Base-by-base conservation (phyloP, 176 grass and related monocot genomes). In the Oryza glaberrima region DNA sequence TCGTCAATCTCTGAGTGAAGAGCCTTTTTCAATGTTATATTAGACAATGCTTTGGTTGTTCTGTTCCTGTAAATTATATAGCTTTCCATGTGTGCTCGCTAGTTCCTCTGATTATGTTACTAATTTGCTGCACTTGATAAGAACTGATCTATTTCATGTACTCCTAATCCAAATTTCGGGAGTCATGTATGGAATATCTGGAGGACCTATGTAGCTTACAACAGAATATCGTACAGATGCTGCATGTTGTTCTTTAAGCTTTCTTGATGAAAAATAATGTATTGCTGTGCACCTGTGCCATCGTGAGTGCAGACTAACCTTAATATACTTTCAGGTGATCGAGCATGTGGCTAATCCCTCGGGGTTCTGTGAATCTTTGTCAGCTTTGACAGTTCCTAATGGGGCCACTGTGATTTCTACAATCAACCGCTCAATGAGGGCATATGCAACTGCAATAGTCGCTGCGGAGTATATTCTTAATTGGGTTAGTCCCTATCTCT, bases 341-440 rank as follows among this genome's bases (percentile, higher is more conserved):
- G 96, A 98, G 70, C 96, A 98, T 20, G 96, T 98, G 36, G 89
- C 89, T 79, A 87, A 89, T 84, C 91, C 96, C 63, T 45, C 67
- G 63, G 93, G 94, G 23, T 98, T 98, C 46, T 98, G 96, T 76
- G 80, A 94, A 83, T 98, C 91, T 51, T 87, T 98, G 34, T 87
- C 86, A 61, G 91, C 85, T 75, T 67, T 98, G 72, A 88, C 91
- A 95, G 81, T 43, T 90, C 85, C 89, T 58, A 81, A 72, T 80
- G 93, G 93, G 19, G 91, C 85, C 54, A 93, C 89, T 75, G 80
- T 98, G 60, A 83, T 98, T 69, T 98, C 96, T 75, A 98, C 96
- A 65, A 94, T 98, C 69, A 98, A 98, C 47, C 93, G 96, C 3
- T 93, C 96, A 32, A 83, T 98, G 91, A 92, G 96, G 88, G 92